Evolutionary conservation across 768 basidiomycete species (phyloP).

Genomic region (Pleurotus tuoliensis): DNA sequence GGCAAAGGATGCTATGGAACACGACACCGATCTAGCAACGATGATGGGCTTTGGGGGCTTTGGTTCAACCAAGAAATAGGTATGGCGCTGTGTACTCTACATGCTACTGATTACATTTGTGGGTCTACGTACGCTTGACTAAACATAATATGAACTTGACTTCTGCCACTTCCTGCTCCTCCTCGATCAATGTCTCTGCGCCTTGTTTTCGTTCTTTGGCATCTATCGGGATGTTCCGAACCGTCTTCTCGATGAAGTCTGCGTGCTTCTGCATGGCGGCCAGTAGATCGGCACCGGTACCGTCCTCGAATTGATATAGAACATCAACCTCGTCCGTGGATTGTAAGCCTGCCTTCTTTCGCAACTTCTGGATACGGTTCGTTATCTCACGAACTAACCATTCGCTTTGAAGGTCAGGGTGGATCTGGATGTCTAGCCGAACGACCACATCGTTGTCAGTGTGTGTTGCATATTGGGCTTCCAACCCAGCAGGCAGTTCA

Average conservation of each 20-base stretch:
- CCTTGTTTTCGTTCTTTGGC: conserved; percentile 47
- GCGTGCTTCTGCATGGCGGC: conserved; percentile 62
- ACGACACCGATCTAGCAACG: conserved; percentile 64
- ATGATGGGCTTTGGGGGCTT: conserved; percentile 95
- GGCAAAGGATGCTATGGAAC: conserved; percentile 47
- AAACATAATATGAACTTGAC: conserved; percentile 72
- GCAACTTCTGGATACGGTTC: conserved; percentile 89
- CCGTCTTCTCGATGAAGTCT: conserved; percentile 69
- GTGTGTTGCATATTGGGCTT: conserved; percentile 72
- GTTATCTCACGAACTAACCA: conserved; percentile 88
- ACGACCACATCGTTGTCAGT: conserved; percentile 95
- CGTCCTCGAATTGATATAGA: conserved; percentile 78
- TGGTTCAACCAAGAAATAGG: conserved; percentile 77
- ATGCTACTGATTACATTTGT: conserved; percentile 24
- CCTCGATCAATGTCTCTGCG: conserved; percentile 61
- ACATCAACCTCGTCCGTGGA: conserved; percentile 92
- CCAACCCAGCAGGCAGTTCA: conserved; percentile 60
- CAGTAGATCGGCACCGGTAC: conserved; percentile 57
- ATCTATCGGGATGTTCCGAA: conserved; percentile 67
- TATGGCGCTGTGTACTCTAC: conserved; percentile 24
- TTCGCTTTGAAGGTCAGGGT: conserved; percentile 82
- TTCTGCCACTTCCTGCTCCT: conserved; percentile 85
- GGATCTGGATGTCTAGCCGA: conserved; percentile 83
- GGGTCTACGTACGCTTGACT: conserved; percentile 35
- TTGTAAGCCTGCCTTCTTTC: conserved; percentile 94